Evolutionary conservation across 1,139 yeast genomes (phyloP), one percentile per base, ranked within the genome.

Genomic region (Kazachstania sp.): DNA sequence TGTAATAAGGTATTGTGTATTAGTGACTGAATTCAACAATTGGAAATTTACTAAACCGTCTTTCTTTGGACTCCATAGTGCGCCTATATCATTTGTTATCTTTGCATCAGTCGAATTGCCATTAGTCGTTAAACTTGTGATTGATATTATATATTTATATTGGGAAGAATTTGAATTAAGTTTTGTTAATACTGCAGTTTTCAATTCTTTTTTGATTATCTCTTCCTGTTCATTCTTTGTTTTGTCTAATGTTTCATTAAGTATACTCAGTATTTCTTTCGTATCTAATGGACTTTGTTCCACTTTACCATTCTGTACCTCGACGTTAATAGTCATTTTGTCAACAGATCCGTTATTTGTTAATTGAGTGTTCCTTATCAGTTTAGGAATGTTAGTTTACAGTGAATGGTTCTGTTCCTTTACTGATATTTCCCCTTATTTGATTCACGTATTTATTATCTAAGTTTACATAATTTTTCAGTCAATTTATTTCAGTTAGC

Each of bases 1-100:
- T 3, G 64, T 60, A 4, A 62, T 50, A 36, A 64, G 40, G 44
- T 52, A 49, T 37, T 49, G 44, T 11, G 39, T 46, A 5, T 45
- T 44, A 7, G 41, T 26, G 11, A 40, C 49, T 12, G 42, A 43
- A 32, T 45, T 42, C 8, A 37, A 37, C 11, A 63, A 20, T 26
- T 53, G 56, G 30, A 64, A 50, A 38, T 60, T 64, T n/a, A 65
- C 55, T 15, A 60, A 44, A 5, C 74, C 75, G 51, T 72, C 76
- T 37, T 61, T 67, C 19, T 60, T 54, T 20, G 57, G 53, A 49
- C 71, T 68, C 74, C 74, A 71, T 16, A 65, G 52, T 1, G 72
- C 63, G 12, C 74, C 74, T 36, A 70, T 54, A 7, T 59, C 48
- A 34, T 63, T 60, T 1, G 59, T 51, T 26, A 71, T 51, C n/a